Base-by-base conservation (phyloP, 2,329 filamentous ascomycete species). In the Sclerotinia borealis region DNA sequence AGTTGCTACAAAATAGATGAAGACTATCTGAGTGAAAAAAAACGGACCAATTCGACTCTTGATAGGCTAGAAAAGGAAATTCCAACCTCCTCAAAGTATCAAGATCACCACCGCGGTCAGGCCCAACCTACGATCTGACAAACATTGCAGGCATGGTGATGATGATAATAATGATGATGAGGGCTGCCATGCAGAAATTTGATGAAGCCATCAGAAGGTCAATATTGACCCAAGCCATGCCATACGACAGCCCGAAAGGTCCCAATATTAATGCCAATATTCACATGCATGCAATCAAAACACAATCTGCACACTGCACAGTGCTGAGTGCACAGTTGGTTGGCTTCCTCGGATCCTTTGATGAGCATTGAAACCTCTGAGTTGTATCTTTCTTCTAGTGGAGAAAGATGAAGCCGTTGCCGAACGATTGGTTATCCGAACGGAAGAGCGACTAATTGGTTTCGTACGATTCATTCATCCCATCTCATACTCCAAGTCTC, bases 381-480 rank as follows among this genome's bases (percentile, higher is more conserved):
- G 54, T 56, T 56, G 54, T 56, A 56, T 56, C 54, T 56, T 34
- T 27, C 43, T 60, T 34, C 29, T n/a, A 56, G 59, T 62, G 50
- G 49, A 62, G 48, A 62, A 37, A 15, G 4, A 62, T 62, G 39
- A 39, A 29, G 49, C 17, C 39, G 34, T 56, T 56, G 25, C 59
- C 59, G 49, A 45, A 62, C 39, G 59, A 62, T 56, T 62, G 59
- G 59, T 37, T 55, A 17, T 56, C 41, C 22, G 59, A 47, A 31
- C 17, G 29, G n/a, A n/a, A 54, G 11, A 39, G 49, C 45, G 47
- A 29, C 45, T 45, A 52, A 25, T 37, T 51, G n/a, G 31, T 60
- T 49, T 60, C 43, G 54, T 49, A 37, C 56, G 31, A 50, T 60
- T 60, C 58, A 60, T 56, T 39, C 59, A 48, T 62, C 37, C 37